phyloP scores from a whole-genome alignment of 805 yeast species.

The Ogataea pilisensis region DNA sequence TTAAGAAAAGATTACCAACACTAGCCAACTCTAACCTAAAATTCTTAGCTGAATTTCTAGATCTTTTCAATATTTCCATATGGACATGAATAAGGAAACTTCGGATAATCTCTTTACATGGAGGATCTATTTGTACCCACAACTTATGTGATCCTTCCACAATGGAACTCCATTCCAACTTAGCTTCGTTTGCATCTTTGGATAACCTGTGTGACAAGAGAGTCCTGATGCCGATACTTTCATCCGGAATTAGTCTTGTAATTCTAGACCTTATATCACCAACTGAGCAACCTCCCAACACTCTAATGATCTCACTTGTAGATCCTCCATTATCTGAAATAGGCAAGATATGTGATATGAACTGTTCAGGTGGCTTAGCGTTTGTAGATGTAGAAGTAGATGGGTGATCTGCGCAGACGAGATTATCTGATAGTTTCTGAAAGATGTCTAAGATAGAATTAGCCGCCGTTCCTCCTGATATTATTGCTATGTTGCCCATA shows the following conservation, averaged over 20 bases:
- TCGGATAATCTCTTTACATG: constrained; percentile 66
- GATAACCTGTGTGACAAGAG: constrained; percentile 50
- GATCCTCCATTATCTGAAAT: constrained; percentile 94
- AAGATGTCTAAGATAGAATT: constrained; percentile 67
- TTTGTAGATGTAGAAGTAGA: not conserved
- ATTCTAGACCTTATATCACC: constrained; percentile 87
- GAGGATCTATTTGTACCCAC: constrained; percentile 59
- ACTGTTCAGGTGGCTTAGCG: constrained; percentile 9
- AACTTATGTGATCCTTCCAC: constrained; percentile 74
- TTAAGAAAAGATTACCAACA: constrained; percentile 77
- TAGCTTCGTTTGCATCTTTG: constrained; percentile 47
- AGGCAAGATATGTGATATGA: constrained; percentile 67
- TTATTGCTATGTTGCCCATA: constrained; percentile 31
- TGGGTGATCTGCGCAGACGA: not conserved
- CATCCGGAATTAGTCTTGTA: constrained; percentile 64
- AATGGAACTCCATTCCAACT: constrained; percentile 66
- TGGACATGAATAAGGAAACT: constrained; percentile 78
- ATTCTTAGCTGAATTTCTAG: constrained; percentile 49
- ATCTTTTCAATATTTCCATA: constrained; percentile 67
- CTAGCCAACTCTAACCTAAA: constrained; percentile 77
- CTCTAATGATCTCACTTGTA: constrained; percentile 80
- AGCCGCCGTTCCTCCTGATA: constrained; percentile 89
- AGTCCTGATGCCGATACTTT: constrained; percentile 33
- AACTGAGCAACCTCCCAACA: constrained; percentile 91
- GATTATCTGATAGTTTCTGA: constrained; percentile 32